Conservation (phyloP, 1,284 basidiomycete species). For the Peniophora sp. region DNA sequence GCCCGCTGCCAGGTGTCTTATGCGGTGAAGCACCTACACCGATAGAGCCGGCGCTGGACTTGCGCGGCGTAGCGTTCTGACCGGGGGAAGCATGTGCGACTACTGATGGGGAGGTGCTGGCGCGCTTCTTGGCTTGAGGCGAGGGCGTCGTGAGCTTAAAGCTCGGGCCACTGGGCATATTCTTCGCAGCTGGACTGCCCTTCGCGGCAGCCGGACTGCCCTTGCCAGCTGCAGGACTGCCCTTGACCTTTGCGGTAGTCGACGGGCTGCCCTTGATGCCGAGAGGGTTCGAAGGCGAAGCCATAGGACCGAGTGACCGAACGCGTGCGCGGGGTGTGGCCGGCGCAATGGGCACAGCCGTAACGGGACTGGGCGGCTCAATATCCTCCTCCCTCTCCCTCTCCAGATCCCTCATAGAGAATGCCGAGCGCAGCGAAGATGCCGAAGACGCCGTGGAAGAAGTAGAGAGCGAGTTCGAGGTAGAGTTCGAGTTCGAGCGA, state of each 20-base stretch:
- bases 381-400: too few relatives aligned
- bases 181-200: background rate
- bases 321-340: slow-evolving; percentile 28
- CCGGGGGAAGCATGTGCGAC: background rate
- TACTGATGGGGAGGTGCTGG: slow-evolving; percentile 9
- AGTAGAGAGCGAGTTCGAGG: too few relatives aligned
- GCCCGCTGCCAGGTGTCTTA: slow-evolving; percentile 17
- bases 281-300: slow-evolving; percentile 12
- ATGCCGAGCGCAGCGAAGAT: too few relatives aligned
- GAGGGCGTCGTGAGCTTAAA: slow-evolving; percentile 16
- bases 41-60: slow-evolving; percentile 8
- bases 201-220: background rate
- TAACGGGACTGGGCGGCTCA: slow-evolving; percentile 8
- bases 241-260: background rate
- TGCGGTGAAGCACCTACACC: slow-evolving; percentile 10
- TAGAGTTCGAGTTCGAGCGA: too few relatives aligned
- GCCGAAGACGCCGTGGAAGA: too few relatives aligned
- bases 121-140: slow-evolving; percentile 12
- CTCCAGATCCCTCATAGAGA: too few relatives aligned
- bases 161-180: slow-evolving; percentile 8
- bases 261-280: slow-evolving; percentile 17
- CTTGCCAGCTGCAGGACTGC: slow-evolving; percentile 6
- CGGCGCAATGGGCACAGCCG: slow-evolving; percentile 22
- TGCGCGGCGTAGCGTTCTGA: slow-evolving; percentile 6
- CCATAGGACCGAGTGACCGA: slow-evolving; percentile 15